phyloP scores from a whole-genome alignment of 78 protist species.

The Protostelium mycophagum region DNA sequence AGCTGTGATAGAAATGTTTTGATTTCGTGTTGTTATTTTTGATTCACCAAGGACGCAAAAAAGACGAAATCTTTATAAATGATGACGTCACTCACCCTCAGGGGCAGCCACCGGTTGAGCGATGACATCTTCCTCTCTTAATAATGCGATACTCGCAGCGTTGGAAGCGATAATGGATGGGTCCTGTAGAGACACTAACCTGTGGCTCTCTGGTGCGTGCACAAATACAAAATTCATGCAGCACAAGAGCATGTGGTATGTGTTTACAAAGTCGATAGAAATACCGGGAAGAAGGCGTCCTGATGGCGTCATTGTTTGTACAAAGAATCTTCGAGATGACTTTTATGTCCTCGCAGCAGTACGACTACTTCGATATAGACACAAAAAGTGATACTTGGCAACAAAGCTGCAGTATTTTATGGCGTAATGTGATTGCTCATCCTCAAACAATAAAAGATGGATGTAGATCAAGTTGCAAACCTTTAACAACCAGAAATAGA shows the following conservation, averaged over 20 bases:
- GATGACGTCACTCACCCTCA: too few relatives aligned
- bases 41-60: too few relatives aligned
- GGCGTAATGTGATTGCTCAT: not conserved
- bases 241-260: not conserved
- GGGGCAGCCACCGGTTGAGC: not conserved
- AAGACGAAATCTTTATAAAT: too few relatives aligned
- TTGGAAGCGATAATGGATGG: not conserved
- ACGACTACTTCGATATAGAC: too few relatives aligned
- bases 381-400: too few relatives aligned
- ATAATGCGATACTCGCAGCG: not conserved
- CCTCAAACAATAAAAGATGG: not conserved
- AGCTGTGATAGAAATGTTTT: too few relatives aligned
- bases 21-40: too few relatives aligned
- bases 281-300: not conserved
- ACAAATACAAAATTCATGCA: not conserved
- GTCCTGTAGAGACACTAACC: not conserved
- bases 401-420: too few relatives aligned
- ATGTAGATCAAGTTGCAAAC: not conserved
- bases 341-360: too few relatives aligned
- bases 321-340: too few relatives aligned
- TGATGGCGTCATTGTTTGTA: not conserved
- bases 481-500: not conserved
- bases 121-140: not conserved
- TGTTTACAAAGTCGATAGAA: not conserved
- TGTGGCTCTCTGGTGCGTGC: not conserved